phyloP scores from a whole-genome alignment of 805 yeast genomes.

The Lipomyces yamadae region DNA sequence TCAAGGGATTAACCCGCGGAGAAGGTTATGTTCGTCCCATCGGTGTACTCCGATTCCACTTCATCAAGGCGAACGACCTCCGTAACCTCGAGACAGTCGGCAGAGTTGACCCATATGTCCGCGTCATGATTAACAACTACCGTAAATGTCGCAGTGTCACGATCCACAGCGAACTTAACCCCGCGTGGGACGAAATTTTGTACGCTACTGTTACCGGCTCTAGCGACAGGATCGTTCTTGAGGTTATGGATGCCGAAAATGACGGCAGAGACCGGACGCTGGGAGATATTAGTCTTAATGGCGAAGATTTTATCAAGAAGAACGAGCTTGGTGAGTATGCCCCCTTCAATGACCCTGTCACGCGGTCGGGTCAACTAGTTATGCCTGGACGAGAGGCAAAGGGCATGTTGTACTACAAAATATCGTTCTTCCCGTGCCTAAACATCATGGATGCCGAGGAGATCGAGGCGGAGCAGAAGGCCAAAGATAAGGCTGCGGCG shows the following conservation, averaged over 20 bases:
- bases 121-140: slow-evolving; percentile 76
- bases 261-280: slow-evolving; percentile 81
- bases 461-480: slow-evolving; percentile 59
- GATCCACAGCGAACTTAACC: slow-evolving; percentile 67
- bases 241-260: slow-evolving; percentile 89
- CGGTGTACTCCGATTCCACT: slow-evolving; percentile 78
- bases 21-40: slow-evolving; percentile 92
- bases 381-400: slow-evolving; percentile 77
- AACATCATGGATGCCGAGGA: slow-evolving; percentile 82
- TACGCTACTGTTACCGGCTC: slow-evolving; percentile 83
- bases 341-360: slow-evolving; percentile 60
- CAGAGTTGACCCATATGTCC: slow-evolving; percentile 87
- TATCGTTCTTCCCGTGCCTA: slow-evolving; percentile 82
- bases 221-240: slow-evolving; percentile 79
- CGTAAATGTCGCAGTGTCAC: slow-evolving; percentile 78
- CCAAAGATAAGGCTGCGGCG: slow-evolving; percentile 48
- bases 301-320: slow-evolving; percentile 68
- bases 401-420: slow-evolving; percentile 74
- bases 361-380: slow-evolving; percentile 65
- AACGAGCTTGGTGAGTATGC: slow-evolving; percentile 64
- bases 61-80: slow-evolving; percentile 73
- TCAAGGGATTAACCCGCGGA: slow-evolving; percentile 65
- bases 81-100: slow-evolving; percentile 88
- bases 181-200: slow-evolving; percentile 82
- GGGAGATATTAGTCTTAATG: slow-evolving; percentile 76